A percentile compares a stretch with the other conserved stretches of the same genome.
Evolutionary conservation across 2,329 filamentous ascomycete species (phyloP).

Genomic region (Fusarium sp.): DNA sequence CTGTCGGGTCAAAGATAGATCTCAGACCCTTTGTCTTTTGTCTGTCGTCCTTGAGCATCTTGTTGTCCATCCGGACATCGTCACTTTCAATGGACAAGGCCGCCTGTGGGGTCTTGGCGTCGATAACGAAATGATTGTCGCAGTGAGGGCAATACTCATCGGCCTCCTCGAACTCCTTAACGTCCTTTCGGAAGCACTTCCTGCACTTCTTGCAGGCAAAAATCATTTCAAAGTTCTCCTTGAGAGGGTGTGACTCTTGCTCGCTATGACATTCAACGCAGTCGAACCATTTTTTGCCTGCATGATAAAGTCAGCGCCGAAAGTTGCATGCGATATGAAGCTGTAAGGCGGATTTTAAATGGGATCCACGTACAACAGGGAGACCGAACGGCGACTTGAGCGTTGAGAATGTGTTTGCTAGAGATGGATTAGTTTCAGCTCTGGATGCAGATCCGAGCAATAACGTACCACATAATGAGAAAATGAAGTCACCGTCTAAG

Average conservation of each 20-base stretch:
- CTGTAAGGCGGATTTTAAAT: not conserved
- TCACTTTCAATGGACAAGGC: slow-evolving; percentile 89
- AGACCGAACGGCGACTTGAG: slow-evolving; percentile 93
- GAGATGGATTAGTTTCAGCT: slow-evolving; percentile 13
- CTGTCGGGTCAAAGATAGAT: slow-evolving; percentile 79
- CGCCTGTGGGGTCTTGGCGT: slow-evolving; percentile 84
- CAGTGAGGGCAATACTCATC: slow-evolving; percentile 99
- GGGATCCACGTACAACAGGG: slow-evolving; percentile 79
- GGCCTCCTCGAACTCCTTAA: slow-evolving; percentile 89
- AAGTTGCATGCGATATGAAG: not conserved
- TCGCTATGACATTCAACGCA: slow-evolving; percentile 95
- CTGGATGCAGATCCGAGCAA: not conserved
- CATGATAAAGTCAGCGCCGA: slow-evolving; percentile 1
- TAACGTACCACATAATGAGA: slow-evolving; percentile 51
- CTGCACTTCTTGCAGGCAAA: slow-evolving; percentile 99
- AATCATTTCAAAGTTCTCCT: slow-evolving; percentile 84
- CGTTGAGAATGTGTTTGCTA: slow-evolving; percentile 98
- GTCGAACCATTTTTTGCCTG: slow-evolving; percentile 97
- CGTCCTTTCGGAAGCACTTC: slow-evolving; percentile 97
- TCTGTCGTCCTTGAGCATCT: slow-evolving; percentile 94
- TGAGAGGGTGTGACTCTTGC: slow-evolving; percentile 77
- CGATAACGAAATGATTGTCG: slow-evolving; percentile 97
- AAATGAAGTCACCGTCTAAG: not conserved
- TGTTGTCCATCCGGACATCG: slow-evolving; percentile 83
- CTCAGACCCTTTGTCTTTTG: slow-evolving; percentile 62